Evolutionary conservation across 768 basidiomycete genomes (phyloP), one percentile per base, ranked within the genome.

Genomic region (Tricholoma flavovirens): DNA sequence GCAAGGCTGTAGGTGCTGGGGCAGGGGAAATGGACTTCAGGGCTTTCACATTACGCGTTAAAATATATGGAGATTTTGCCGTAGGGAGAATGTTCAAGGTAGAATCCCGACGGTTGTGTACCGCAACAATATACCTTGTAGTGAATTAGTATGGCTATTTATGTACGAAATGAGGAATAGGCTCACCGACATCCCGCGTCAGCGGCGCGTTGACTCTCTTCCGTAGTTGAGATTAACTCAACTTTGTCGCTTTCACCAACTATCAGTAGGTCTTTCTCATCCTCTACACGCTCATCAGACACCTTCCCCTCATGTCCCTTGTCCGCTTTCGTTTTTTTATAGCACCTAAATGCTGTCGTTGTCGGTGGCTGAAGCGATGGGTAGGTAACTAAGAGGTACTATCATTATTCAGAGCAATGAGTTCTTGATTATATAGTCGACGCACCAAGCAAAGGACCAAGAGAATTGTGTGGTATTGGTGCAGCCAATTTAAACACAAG

Each of bases 201-300:
- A 29, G 80, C 78, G 4, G 73, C 77, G 56, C 64, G 71, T 67
- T 62, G 75, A 67, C 51, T 76, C 63, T 84, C 82, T 22, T 81
- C 77, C 24, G 82, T 77, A 54, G 77, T 80, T 45, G 89, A 85
- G 60, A 83, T 82, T 71, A 88, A 93, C 66, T 97, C 93, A 48
- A 97, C 82, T 17, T 81, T 76, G 26, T 84, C 77, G n/a, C 90
- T 89, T 73, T 96, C 93, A 4, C 88, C 95, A 0, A 84, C 90
- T 21, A 96, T 75, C 12, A 90, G 62, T 9, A 79, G 63, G n/a
- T 73, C 65, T 35, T 66, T 62, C 29, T 66, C 64, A 9, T 65
- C 62, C 4, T 59, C 54, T 17, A 64, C 67, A 21, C 64, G 62
- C 5, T 61, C 67, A 33, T 70, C 54, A 29, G 56, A 54, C 9